Conservation (phyloP, 2,329 filamentous ascomycete species). For the Pseudogymnoascus sp. region DNA sequence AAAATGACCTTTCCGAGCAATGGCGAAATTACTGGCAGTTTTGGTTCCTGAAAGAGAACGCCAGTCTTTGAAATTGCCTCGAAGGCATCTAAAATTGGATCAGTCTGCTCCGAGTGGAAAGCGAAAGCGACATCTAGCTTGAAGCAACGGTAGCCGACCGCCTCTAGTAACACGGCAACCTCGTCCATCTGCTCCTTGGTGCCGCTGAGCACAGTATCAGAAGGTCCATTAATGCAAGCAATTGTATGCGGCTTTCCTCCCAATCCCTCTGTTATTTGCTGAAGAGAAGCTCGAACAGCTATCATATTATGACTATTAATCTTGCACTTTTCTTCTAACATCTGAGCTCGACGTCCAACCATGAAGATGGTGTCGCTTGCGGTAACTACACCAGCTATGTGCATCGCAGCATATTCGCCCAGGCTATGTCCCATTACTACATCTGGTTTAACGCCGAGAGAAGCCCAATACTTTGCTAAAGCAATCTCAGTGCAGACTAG, state of each 20-base stretch:
- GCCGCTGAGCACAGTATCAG: slow-evolving; percentile 63
- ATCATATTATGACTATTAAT: slow-evolving; percentile 60
- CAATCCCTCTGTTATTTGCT: slow-evolving; percentile 41
- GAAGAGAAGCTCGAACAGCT: slow-evolving; percentile 39
- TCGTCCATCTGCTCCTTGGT: slow-evolving; percentile 47
- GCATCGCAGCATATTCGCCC: slow-evolving; percentile 65
- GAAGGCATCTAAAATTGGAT: slow-evolving; percentile 53
- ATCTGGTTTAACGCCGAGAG: slow-evolving; percentile 46
- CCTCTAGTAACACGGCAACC: slow-evolving; percentile 40
- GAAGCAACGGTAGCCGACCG: slow-evolving; percentile 49
- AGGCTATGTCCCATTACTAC: slow-evolving; percentile 55
- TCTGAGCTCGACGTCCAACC: slow-evolving; percentile 57
- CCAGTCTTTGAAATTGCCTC: slow-evolving; percentile 41
- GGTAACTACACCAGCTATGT: slow-evolving; percentile 61
- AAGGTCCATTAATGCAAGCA: slow-evolving; percentile 68
- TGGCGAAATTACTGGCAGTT: slow-evolving; percentile 59
- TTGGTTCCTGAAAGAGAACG: slow-evolving; percentile 48
- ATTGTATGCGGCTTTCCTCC: slow-evolving; percentile 36
- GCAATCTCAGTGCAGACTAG: slow-evolving; percentile 47
- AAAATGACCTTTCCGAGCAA: slow-evolving; percentile 52
- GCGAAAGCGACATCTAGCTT: slow-evolving; percentile 57
- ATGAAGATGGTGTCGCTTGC: slow-evolving; percentile 63
- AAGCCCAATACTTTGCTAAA: slow-evolving; percentile 45
- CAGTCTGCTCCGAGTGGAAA: slow-evolving; percentile 58
- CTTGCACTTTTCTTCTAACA: slow-evolving; percentile 58